phyloP scores from a whole-genome alignment of 1,284 basidiomycete genomes.

The Thelephora terrestris region DNA sequence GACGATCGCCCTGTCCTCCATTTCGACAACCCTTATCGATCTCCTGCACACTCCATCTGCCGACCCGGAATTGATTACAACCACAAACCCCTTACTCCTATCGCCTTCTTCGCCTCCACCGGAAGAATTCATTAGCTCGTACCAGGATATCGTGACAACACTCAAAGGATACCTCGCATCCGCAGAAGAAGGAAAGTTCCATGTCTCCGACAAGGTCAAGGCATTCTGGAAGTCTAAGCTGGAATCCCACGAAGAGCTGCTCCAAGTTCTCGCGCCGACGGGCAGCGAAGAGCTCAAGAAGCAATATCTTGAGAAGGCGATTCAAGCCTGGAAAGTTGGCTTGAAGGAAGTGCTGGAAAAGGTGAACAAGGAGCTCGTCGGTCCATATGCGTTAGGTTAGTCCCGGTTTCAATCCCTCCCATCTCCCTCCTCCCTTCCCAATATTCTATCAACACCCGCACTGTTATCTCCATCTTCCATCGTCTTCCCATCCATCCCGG shows the following conservation, averaged over 20 bases:
- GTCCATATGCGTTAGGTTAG: constrained; percentile 65
- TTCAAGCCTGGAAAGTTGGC: constrained; percentile 32
- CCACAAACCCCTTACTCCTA: constrained; percentile 39
- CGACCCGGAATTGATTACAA: constrained; percentile 40
- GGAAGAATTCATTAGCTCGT: constrained; percentile 19
- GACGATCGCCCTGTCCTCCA: constrained; percentile 59
- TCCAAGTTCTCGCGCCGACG: constrained; percentile 36
- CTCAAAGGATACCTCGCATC: constrained; percentile 45
- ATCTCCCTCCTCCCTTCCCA: not conserved
- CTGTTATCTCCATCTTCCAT: too few species aligned
- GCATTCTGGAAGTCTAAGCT: constrained; percentile 47
- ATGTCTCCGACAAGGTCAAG: constrained; percentile 52
- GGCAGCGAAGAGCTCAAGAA: constrained; percentile 22
- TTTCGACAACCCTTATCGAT: constrained; percentile 52
- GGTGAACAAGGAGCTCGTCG: constrained; percentile 53
- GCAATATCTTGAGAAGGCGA: constrained; percentile 22
- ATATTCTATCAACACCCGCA: too few species aligned
- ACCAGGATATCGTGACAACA: constrained; percentile 29
- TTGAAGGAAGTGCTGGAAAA: constrained; percentile 34
- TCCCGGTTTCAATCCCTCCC: not conserved
- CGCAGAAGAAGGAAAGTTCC: constrained; percentile 34
- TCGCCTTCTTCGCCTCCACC: not conserved
- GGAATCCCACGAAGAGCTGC: constrained; percentile 31
- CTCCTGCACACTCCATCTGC: constrained; percentile 50
- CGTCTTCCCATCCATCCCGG: too few species aligned